phyloP scores from a whole-genome alignment of 1,284 basidiomycete species.

The Pseudozyma hubeiensis region DNA sequence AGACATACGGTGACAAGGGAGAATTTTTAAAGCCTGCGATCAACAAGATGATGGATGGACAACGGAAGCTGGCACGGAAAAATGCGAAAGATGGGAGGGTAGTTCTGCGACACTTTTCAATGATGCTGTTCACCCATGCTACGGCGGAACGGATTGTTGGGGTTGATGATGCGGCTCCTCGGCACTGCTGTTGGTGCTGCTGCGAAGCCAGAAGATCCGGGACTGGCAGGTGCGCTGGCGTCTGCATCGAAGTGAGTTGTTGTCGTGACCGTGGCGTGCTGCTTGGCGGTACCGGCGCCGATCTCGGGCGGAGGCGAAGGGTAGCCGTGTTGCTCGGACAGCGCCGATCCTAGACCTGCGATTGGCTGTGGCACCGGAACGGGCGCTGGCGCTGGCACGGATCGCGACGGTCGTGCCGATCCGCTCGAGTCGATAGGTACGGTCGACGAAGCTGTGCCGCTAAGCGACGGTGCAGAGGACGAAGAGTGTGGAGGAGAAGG shows the following conservation, averaged over 20 bases:
- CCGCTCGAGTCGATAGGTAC: slow-evolving; percentile 2
- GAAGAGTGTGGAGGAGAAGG: slow-evolving; percentile 32
- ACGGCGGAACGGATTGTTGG: slow-evolving; percentile 57
- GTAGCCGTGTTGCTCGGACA: slow-evolving; percentile 29
- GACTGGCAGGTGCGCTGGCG: slow-evolving; percentile 17
- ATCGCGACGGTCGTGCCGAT: slow-evolving; percentile 9
- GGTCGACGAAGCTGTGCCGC: not conserved
- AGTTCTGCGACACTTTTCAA: slow-evolving; percentile 3
- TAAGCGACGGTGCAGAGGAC: slow-evolving; percentile 12
- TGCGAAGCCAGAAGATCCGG: slow-evolving; percentile 28
- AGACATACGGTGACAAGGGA: too few relatives aligned
- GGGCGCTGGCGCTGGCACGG: slow-evolving; percentile 27
- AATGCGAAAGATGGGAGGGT: not conserved
- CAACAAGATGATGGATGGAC: too few relatives aligned
- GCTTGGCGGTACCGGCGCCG: slow-evolving; percentile 10
- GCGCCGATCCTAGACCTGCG: slow-evolving; percentile 24
- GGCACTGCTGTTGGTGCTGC: slow-evolving; percentile 6
- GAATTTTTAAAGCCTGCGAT: too few relatives aligned
- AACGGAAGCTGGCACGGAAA: not conserved
- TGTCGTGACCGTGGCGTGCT: slow-evolving; percentile 30
- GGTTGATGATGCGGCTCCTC: slow-evolving; percentile 41
- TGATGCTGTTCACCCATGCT: slow-evolving; percentile 41
- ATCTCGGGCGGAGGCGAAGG: slow-evolving; percentile 41
- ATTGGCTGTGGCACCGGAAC: slow-evolving; percentile 46
- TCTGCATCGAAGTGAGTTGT: slow-evolving; percentile 16